phyloP scores from a whole-genome alignment of 805 yeast species.

The Lachancea waltii region DNA sequence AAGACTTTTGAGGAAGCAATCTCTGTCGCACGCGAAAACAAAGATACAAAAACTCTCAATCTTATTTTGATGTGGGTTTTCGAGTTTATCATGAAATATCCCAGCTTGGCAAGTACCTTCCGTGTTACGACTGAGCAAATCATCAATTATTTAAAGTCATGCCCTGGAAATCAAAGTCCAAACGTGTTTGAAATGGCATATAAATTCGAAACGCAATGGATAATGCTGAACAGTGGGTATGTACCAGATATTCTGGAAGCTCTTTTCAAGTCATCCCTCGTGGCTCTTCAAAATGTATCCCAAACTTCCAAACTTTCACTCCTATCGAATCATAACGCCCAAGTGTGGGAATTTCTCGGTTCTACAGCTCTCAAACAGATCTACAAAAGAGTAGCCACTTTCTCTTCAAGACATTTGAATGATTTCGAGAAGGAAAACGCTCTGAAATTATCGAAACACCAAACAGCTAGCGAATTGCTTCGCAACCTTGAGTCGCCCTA shows the following conservation, averaged over 20 bases:
- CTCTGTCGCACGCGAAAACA: slow-evolving; percentile 78
- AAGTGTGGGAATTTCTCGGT: slow-evolving; percentile 22
- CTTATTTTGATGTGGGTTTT: slow-evolving; percentile 69
- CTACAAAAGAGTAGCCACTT: slow-evolving; percentile 10
- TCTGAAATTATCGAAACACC: slow-evolving; percentile 23
- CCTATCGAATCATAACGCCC: slow-evolving; percentile 11
- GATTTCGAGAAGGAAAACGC: not conserved
- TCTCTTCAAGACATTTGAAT: not conserved
- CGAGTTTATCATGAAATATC: slow-evolving; percentile 62
- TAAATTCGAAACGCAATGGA: slow-evolving; percentile 55
- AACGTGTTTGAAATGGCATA: slow-evolving; percentile 47
- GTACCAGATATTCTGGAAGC: slow-evolving; percentile 46
- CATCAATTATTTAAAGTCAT: slow-evolving; percentile 43
- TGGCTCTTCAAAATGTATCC: slow-evolving; percentile 42
- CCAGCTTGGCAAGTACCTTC: slow-evolving; percentile 46
- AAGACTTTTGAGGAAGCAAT: slow-evolving; percentile 83
- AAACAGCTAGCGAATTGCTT: slow-evolving; percentile 38
- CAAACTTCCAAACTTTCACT: slow-evolving; percentile 22
- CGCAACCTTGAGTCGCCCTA: slow-evolving; percentile 34
- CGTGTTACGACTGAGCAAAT: slow-evolving; percentile 59
- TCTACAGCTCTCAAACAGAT: slow-evolving; percentile 13
- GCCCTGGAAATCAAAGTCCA: slow-evolving; percentile 26
- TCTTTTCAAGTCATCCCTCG: slow-evolving; percentile 47
- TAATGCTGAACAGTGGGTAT: slow-evolving; percentile 46
- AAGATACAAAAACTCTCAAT: slow-evolving; percentile 66